Evolutionary conservation across 106 monocot species (phyloP).

Genomic region (Acorus gramineus): DNA sequence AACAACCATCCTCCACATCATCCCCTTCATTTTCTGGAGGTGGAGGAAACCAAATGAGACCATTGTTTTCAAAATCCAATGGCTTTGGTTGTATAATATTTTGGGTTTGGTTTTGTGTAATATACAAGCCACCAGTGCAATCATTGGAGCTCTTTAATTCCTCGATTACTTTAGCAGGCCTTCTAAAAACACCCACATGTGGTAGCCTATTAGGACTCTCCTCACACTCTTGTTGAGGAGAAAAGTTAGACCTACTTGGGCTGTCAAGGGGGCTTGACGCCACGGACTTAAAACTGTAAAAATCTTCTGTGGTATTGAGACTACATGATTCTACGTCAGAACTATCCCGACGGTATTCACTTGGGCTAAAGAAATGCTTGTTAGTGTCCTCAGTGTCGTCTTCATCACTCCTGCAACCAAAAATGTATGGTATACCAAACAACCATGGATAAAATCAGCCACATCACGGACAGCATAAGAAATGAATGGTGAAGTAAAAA

Average conservation of each 20-base stretch:
- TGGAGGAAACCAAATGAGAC: constrained; percentile 59
- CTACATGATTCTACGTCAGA: constrained; percentile 67
- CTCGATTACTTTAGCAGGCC: no score
- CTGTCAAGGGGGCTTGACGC: constrained; percentile 54
- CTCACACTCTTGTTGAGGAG: not conserved
- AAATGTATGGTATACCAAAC: not conserved
- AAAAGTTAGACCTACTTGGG: constrained; percentile 23
- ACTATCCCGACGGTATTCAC: constrained; percentile 41
- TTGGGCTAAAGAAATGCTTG: constrained; percentile 40
- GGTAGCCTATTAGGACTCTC: not conserved
- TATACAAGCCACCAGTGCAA: no score
- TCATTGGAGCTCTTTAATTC: no score
- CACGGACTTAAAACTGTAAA: constrained; percentile 34
- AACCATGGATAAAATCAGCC: not conserved
- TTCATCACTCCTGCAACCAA: constrained; percentile 38
- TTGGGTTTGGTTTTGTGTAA: no score
- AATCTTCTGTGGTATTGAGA: constrained; percentile 32
- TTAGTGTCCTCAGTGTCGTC: constrained; percentile 28
- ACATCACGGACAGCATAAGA: constrained; percentile 9
- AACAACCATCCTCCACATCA: constrained; percentile 41
- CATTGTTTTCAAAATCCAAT: constrained; percentile 51
- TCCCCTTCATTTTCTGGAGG: constrained; percentile 47
- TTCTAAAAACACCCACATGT: no score
- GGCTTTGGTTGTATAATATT: constrained; percentile 2
- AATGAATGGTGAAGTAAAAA: no score